Percentiles rank a stretch among this genome's conserved stretches.
Conservation (phyloP, 768 basidiomycete species). For the Pluteus cervinus region DNA sequence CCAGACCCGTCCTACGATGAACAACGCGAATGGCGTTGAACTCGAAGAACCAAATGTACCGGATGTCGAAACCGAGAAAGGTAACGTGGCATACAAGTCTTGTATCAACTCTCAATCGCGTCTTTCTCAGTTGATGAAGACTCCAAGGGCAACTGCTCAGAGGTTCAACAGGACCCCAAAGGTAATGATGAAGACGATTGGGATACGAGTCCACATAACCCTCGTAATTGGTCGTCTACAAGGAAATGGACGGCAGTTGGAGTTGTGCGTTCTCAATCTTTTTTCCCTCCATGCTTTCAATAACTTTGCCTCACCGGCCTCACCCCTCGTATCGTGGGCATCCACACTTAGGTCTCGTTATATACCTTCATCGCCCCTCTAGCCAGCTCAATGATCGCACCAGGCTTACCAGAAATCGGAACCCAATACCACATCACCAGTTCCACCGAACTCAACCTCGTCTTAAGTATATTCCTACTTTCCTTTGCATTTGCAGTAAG, state of each 20-base stretch:
- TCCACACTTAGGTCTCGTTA: conserved; percentile 56
- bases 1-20: too few relatives aligned
- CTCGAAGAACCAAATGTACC: too few relatives aligned
- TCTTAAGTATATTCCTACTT: conserved; percentile 61
- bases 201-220: not conserved
- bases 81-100: not conserved
- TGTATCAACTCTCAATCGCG: not conserved
- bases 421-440: conserved; percentile 44
- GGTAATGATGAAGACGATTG: not conserved
- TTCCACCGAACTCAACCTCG: conserved; percentile 48
- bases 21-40: too few relatives aligned
- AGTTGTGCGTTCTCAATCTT: too few relatives aligned
- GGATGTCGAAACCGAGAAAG: not conserved
- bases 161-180: not conserved
- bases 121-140: not conserved
- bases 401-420: conserved; percentile 55
- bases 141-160: not conserved
- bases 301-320: too few relatives aligned
- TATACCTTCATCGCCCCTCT: conserved; percentile 51
- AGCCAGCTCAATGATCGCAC: conserved; percentile 64
- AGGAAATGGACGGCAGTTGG: too few relatives aligned
- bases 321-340: too few relatives aligned
- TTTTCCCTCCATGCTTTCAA: too few relatives aligned
- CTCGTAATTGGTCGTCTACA: not conserved
- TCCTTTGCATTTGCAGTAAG: conserved; percentile 63